Conservation (phyloP, 1,284 basidiomycete genomes). For the Macrocystidia cucumis region DNA sequence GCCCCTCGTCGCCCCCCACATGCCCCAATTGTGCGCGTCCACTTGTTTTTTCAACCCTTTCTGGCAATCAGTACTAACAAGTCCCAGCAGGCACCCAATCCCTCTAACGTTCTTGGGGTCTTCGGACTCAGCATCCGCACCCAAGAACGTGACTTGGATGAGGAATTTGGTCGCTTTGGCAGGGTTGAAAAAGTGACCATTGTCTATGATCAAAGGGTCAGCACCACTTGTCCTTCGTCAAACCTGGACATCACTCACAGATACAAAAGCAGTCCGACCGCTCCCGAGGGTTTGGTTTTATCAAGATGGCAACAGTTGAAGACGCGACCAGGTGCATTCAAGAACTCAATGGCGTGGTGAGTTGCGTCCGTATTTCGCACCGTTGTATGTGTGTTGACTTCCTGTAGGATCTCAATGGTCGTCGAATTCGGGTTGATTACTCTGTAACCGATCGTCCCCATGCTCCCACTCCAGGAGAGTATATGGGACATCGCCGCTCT, state of each 20-base stretch:
- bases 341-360: slow-evolving; percentile 86
- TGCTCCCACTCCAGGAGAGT: slow-evolving; percentile 94
- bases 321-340: slow-evolving; percentile 86
- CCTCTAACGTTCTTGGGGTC: slow-evolving; percentile 88
- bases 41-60: slow-evolving; percentile 7
- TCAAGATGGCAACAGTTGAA: slow-evolving; percentile 84
- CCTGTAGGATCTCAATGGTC: slow-evolving; percentile 83
- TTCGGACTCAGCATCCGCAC: slow-evolving; percentile 96
- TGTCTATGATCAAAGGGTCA: slow-evolving; percentile 96
- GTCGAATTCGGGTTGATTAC: slow-evolving; percentile 94
- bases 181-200: slow-evolving; percentile 94
- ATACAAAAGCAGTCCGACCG: slow-evolving; percentile 69
- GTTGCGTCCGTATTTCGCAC: slow-evolving; percentile 20
- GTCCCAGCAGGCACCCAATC: slow-evolving; percentile 67
- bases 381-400: neutral
- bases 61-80: slow-evolving; percentile 26
- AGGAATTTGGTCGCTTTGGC: slow-evolving; percentile 87
- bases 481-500: slow-evolving; percentile 84
- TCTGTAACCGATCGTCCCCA: slow-evolving; percentile 92
- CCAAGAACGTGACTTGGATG: slow-evolving; percentile 87
- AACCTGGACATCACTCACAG: slow-evolving; percentile 14
- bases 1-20: slow-evolving; percentile 52
- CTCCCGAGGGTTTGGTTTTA: slow-evolving; percentile 96
- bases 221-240: slow-evolving; percentile 21
- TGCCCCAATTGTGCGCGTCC: slow-evolving; percentile 70